These are phyloP conservation scores for Thraustochytrium striatum DNA, from an alignment of 352 stramenopile species.

Conservation along the genomic window DNA sequence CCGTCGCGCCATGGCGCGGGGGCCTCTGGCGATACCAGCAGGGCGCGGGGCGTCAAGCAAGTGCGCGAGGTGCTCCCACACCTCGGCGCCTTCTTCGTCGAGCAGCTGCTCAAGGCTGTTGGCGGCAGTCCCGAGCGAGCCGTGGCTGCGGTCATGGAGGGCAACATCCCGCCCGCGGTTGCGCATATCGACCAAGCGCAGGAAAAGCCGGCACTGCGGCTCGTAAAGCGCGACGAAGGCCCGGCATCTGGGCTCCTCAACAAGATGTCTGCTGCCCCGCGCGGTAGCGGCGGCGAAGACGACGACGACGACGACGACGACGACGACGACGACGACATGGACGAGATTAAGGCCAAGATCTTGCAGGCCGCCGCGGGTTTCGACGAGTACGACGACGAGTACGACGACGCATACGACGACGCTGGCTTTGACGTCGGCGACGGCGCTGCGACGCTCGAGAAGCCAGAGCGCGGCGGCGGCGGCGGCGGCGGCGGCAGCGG, in stretches of 20 bases:
- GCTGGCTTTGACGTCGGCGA: constrained; percentile 42
- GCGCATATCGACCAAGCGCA: neutral
- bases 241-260: neutral
- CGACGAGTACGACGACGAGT: constrained; percentile 44
- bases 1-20: too few relatives aligned
- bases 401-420: constrained; percentile 45
- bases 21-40: too few relatives aligned
- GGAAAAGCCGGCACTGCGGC: neutral
- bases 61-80: constrained; percentile 30
- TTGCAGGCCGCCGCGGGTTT: neutral
- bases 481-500: too few relatives aligned
- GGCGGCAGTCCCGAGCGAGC: neutral
- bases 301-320: constrained; percentile 7
- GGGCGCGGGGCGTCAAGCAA: too few relatives aligned
- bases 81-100: constrained; percentile 27
- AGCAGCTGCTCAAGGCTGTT: constrained; percentile 26
- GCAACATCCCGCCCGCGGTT: constrained; percentile 7
- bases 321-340: constrained; percentile 26
- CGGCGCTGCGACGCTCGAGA: neutral
- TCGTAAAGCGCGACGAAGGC: neutral
- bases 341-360: neutral
- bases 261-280: constrained; percentile 7
- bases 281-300: neutral
- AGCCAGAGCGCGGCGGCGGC: too few relatives aligned
- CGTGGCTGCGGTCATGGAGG: constrained; percentile 18